A percentile compares a stretch with the other conserved stretches of the same genome.
These are phyloP conservation scores for Ogataea trehalophila DNA, from an alignment of 805 yeast species.

Conservation along the genomic window DNA sequence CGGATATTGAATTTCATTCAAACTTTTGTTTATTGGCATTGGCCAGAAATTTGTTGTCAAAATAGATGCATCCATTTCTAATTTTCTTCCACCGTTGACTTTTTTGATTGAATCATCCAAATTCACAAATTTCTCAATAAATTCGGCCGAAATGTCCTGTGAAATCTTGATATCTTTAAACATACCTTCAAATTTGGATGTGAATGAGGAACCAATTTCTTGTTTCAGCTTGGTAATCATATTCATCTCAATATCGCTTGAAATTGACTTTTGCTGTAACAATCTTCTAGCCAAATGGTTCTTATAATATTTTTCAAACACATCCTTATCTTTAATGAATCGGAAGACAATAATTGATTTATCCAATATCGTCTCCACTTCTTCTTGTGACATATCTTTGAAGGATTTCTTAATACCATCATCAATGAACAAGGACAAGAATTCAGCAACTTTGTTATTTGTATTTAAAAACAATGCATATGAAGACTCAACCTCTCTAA, in stretches of 20 bases:
- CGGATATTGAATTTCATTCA: conserved; percentile 38
- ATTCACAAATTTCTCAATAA: conserved; percentile 21
- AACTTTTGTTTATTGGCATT: conserved; percentile 37
- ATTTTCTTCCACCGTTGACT: conserved; percentile 28
- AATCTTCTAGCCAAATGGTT: conserved; percentile 82
- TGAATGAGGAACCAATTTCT: conserved; percentile 75
- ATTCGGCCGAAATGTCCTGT: conserved; percentile 40
- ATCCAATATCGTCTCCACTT: conserved; percentile 42
- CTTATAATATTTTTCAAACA: conserved; percentile 80
- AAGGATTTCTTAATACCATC: conserved; percentile 46
- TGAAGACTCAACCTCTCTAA: conserved; percentile 54
- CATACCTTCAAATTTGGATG: conserved; percentile 83
- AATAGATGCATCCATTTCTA: conserved; percentile 45
- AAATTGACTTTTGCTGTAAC: conserved; percentile 39
- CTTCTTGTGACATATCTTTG: conserved; percentile 42
- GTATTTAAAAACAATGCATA: conserved; percentile 57
- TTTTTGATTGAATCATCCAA: conserved; percentile 12
- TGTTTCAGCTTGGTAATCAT: conserved; percentile 63
- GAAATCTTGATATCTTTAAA: conserved; percentile 70
- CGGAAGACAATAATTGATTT: conserved; percentile 59
- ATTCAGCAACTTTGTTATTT: conserved; percentile 46
- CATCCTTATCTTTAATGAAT: conserved; percentile 74
- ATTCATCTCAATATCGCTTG: conserved; percentile 62
- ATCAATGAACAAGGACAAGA: conserved; percentile 53
- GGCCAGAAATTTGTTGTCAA: conserved; percentile 71